These are phyloP conservation scores for Hansenula lynferdii DNA, from an alignment of 1,139 yeast species.

Conservation along the genomic window DNA sequence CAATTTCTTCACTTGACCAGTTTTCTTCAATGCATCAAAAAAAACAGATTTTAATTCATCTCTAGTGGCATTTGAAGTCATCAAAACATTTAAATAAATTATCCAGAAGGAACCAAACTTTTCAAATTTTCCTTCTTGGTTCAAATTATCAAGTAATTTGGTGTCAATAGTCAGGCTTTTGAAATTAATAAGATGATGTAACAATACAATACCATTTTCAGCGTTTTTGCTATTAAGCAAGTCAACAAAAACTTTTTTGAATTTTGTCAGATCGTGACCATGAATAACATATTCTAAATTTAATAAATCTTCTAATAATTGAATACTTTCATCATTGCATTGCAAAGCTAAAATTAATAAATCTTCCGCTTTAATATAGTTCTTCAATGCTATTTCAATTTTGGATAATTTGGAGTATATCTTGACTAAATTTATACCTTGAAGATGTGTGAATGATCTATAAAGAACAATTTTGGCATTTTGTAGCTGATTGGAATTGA, in stretches of 20 bases:
- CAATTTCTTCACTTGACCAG: not conserved
- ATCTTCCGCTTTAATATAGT: conserved; percentile 35
- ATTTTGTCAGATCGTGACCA: not conserved
- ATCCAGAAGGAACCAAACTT: conserved; percentile 12
- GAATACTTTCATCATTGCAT: conserved; percentile 26
- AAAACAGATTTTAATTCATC: not conserved
- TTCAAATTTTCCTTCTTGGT: conserved; percentile 5
- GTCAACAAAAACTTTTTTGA: conserved; percentile 20
- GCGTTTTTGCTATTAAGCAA: conserved; percentile 1
- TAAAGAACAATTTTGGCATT: conserved; percentile 35
- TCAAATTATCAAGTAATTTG: conserved; percentile 7
- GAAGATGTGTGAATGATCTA: conserved; percentile 26
- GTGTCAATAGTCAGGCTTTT: conserved; percentile 1
- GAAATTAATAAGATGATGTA: conserved; percentile 5
- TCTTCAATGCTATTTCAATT: conserved; percentile 30
- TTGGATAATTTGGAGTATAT: conserved; percentile 28
- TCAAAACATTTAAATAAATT: conserved; percentile 5
- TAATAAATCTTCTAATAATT: conserved; percentile 30
- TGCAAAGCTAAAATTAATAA: conserved; percentile 26
- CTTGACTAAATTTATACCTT: conserved; percentile 13
- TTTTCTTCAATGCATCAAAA: conserved; percentile 1
- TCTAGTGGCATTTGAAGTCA: not conserved
- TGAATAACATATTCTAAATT: conserved; percentile 12
- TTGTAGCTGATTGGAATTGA: conserved; percentile 27
- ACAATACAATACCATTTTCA: conserved; percentile 2